These are phyloP conservation scores for Penicillium turbatum DNA, from an alignment of 495 filamentous ascomycete species.

Conservation along the genomic window DNA sequence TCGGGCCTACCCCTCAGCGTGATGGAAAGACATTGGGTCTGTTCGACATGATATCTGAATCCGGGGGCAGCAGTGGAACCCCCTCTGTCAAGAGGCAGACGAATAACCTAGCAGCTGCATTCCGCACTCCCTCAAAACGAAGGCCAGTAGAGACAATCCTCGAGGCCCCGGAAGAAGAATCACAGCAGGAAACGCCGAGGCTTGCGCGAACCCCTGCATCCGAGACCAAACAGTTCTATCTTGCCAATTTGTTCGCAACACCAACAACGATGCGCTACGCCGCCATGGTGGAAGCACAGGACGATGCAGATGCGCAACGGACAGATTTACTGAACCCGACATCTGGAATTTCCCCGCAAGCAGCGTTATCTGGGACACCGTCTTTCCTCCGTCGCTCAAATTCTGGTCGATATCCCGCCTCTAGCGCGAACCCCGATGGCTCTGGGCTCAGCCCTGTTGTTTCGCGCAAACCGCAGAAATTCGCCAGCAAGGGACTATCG, in stretches of 20 bases:
- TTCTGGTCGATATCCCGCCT: conserved; percentile 25
- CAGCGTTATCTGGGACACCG: conserved; percentile 53
- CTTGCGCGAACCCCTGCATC: conserved; percentile 61
- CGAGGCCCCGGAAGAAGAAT: conserved; percentile 30
- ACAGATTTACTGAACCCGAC: conserved; percentile 18
- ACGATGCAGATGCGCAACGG: conserved; percentile 18
- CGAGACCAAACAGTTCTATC: conserved; percentile 53
- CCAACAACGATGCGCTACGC: conserved; percentile 51
- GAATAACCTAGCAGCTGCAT: conserved; percentile 27
- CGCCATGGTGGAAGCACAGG: conserved; percentile 36
- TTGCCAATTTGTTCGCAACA: conserved; percentile 61
- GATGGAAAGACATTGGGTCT: conserved; percentile 82
- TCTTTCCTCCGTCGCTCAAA: conserved; percentile 65
- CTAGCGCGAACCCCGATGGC: conserved; percentile 9
- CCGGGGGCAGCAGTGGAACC: conserved; percentile 46
- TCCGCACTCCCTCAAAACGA: conserved; percentile 40
- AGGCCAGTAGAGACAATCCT: conserved; percentile 28
- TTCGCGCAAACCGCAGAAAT: conserved; percentile 55
- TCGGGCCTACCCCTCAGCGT: conserved; percentile 89
- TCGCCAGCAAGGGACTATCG: conserved; percentile 69
- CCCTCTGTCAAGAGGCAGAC: conserved; percentile 35
- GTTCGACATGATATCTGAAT: conserved; percentile 77
- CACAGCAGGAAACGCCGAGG: conserved; percentile 33
- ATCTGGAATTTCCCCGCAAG: conserved; percentile 9
- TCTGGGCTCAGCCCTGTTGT: conserved; percentile 44